phyloP scores from a whole-genome alignment of 2,329 filamentous ascomycete genomes.

The Diaporthe citriasiana region DNA sequence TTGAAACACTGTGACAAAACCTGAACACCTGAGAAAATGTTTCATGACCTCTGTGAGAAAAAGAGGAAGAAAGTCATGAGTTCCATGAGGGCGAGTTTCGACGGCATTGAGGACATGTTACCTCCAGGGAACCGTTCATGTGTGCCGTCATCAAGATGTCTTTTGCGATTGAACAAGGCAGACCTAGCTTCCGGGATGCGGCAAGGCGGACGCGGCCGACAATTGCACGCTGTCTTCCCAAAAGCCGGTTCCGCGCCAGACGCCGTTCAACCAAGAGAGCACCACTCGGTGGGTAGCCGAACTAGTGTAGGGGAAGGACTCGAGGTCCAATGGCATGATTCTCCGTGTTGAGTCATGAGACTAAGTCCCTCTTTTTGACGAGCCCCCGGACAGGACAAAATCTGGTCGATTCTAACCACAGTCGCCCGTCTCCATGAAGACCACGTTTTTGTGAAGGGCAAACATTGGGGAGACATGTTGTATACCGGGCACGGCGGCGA shows the following conservation, averaged over 20 bases:
- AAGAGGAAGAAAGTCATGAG: too few relatives aligned
- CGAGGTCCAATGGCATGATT: conserved; percentile 29
- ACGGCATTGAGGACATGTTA: neutral
- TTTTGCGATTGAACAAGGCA: conserved; percentile 9
- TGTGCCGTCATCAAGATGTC: neutral
- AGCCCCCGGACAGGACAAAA: neutral
- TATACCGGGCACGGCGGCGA: neutral
- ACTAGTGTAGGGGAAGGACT: neutral
- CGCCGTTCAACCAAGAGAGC: conserved; percentile 4
- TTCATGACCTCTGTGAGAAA: neutral
- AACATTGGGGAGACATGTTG: neutral
- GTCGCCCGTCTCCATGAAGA: neutral
- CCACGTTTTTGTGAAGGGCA: too few relatives aligned
- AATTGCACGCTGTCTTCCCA: neutral
- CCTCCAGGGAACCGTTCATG: neutral
- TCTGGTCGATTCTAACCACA: neutral
- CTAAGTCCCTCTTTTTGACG: neutral
- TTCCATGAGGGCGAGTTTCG: neutral
- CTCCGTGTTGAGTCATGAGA: conserved; percentile 32
- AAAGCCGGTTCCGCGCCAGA: conserved; percentile 10
- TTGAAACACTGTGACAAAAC: conserved; percentile 27
- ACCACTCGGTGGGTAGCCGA: conserved; percentile 32
- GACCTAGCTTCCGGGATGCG: neutral
- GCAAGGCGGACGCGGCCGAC: conserved; percentile 23
- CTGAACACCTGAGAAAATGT: conserved; percentile 1